Base-by-base conservation (phyloP, 2,329 filamentous ascomycete genomes). In the Ophiostoma sp. region DNA sequence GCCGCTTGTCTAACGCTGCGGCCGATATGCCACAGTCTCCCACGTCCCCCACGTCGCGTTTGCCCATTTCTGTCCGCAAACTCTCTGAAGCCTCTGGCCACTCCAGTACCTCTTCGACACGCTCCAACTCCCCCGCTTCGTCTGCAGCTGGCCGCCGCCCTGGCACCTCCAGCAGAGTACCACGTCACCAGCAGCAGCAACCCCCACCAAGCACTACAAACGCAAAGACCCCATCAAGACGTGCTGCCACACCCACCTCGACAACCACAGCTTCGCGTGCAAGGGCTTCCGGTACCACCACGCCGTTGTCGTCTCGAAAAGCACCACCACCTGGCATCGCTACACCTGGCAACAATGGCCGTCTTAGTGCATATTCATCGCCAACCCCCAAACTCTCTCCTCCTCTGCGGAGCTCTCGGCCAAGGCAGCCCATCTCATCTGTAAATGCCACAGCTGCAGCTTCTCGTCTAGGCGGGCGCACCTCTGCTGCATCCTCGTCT, bases 371-470 rank as follows among this genome's bases (percentile, higher is more conserved):
- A 54, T 92, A 91, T 77, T 86, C 90, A 71, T 83, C 87, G 44
- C 87, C 91, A 62, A 83, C 84, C 23, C 87, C 91, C 0, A 92
- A 91, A 76, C 84, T 89, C 44, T 96, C 93, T 0, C 92, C 93
- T 3, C 87, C 90, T 11, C 81, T 96, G 67, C 87, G 93, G 76
- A 95, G 91, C 76, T 95, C 92, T 60, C 85, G 92, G 60, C 91
- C 92, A n/a, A 85, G 92, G 68, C 89, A 92, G 76, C 89, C 91
- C 10, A 89, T 96, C 31, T 92, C 91, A 11, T 83, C 87, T 69
- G 90, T 90, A n/a, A 54, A 67, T 17, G 44, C 66, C 5, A n/a
- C 36, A 17, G 39, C 65, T 8, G 35, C 36, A 27, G 15, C 65
- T 20, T 48, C 62, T 20, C 72, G 71, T 13, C 67, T 69, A 2